A percentile compares a stretch with the other conserved stretches of the same genome.
Conservation (phyloP, 2,329 filamentous ascomycete genomes). For the Ophioceras dolichostomum region DNA sequence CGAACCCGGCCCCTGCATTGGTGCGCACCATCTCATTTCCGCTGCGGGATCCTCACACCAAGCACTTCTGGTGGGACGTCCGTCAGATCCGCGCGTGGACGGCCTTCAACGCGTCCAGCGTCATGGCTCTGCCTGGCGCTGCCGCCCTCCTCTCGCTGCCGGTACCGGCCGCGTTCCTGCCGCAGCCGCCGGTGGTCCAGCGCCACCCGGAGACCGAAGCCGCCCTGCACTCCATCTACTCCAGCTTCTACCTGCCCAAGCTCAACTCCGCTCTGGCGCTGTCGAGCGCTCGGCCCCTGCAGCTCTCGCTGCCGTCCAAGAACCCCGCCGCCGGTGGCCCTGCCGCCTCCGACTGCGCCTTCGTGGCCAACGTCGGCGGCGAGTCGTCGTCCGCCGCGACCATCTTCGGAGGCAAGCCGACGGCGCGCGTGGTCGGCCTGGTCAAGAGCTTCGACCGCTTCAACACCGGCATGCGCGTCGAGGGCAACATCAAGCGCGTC, state of each 20-base stretch:
- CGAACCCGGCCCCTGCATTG: constrained; percentile 73
- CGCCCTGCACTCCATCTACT: constrained; percentile 63
- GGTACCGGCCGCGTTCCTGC: constrained; percentile 49
- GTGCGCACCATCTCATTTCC: constrained; percentile 67
- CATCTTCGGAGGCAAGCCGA: constrained; percentile 33
- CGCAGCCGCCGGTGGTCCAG: constrained; percentile 40
- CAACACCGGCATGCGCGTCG: constrained; percentile 87
- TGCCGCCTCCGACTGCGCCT: constrained; percentile 28
- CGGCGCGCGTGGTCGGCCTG: constrained; percentile 45
- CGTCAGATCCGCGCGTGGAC: constrained; percentile 78
- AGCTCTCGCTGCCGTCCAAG: constrained; percentile 31
- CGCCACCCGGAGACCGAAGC: constrained; percentile 68
- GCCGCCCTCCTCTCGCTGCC: constrained; percentile 60
- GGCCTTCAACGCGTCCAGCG: constrained; percentile 60
- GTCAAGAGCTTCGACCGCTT: constrained; percentile 87
- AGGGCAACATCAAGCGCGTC: constrained; percentile 73
- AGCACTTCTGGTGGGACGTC: constrained; percentile 94
- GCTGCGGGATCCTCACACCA: constrained; percentile 53
- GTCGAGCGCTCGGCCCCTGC: constrained; percentile 54
- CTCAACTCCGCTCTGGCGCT: constrained; percentile 74
- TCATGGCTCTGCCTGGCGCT: constrained; percentile 62
- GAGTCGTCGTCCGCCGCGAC: constrained; percentile 42
- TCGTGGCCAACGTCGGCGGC: constrained; percentile 50
- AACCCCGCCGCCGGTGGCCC: constrained; percentile 28
- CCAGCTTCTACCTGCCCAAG: constrained; percentile 70